Percentiles rank a stretch among this genome's conserved stretches.
Evolutionary conservation across 2,329 filamentous ascomycete species (phyloP).

Genomic region (Magnaporthiopsis poae): DNA sequence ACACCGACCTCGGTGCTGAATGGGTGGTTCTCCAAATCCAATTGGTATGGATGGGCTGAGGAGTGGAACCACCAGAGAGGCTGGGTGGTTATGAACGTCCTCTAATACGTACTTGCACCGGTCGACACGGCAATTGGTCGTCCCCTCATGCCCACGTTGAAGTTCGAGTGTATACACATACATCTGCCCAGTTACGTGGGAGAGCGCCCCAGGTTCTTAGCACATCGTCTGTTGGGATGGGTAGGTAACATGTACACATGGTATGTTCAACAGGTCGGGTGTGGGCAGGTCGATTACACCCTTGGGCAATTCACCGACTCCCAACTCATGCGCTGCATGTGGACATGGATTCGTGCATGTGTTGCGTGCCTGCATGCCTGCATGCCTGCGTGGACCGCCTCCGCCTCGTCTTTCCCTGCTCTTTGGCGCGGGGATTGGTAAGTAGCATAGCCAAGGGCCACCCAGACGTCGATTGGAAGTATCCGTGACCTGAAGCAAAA

Average conservation of each 20-base stretch:
- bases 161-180: background rate
- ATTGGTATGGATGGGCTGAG: background rate
- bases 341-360: background rate
- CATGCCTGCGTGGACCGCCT: background rate
- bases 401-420: background rate
- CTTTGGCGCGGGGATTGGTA: conserved; percentile 1
- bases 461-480: background rate
- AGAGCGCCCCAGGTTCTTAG: background rate
- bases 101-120: too few relatives aligned
- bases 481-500: background rate
- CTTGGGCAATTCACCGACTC: background rate
- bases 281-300: background rate
- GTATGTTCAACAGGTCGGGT: background rate
- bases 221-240: background rate
- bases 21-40: background rate
- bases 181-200: background rate
- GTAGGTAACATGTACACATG: background rate
- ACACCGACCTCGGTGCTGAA: background rate
- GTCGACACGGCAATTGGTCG: too few relatives aligned
- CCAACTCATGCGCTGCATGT: background rate
- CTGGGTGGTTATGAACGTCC: background rate
- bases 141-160: background rate
- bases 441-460: background rate
- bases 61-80: background rate
- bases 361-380: background rate